Evolutionary conservation across 805 yeast species (phyloP), one percentile per base, ranked within the genome.

Genomic region (Isabelozyma gotoi): DNA sequence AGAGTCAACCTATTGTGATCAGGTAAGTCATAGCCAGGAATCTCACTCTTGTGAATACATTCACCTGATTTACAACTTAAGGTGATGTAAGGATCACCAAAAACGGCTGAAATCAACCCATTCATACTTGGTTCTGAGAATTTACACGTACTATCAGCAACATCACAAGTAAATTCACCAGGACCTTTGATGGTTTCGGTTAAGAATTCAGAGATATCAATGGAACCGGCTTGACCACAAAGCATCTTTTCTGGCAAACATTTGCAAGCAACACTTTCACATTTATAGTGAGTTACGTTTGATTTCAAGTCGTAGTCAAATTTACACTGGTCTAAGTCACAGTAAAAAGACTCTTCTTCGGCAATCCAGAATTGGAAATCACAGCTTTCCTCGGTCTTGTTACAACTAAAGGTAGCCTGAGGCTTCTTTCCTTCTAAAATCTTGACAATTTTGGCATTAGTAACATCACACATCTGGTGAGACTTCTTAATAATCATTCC

Each of bases 101-200:
- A 94, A 2, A 94, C 96, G 6, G 88, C 82, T 45, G 81, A 74
- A 44, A 94, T 94, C 56, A 94, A 75, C 51, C 88, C 95, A 66
- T 94, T 88, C 97, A 94, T 92, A 42, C 94, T 84, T 36, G 99
- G 98, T 60, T 94, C 99, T 2, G 92, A 84, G 57, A 94, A 94
- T 38, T 73, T 73, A 68, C 99, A 94, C 37, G 73, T 65, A 34
- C 74, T 78, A 12, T 76, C 61, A 5, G 67, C 62, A 17, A 87
- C 62, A 60, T 89, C 88, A 67, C 99, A 94, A 3, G 81, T 68
- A 56, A 94, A 90, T 49, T 86, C 91, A 24, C 96, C 99, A 0
- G 99, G 99, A 2, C 99, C 99, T 32, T 70, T 71, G 47, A 94
- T 90, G 4, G 96, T 87, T 59, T 91, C 94, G 2, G 90, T 81